These are phyloP conservation scores for Ophiosphaerella narmari DNA, from an alignment of 2,329 filamentous ascomycete genomes.

Conservation along the genomic window DNA sequence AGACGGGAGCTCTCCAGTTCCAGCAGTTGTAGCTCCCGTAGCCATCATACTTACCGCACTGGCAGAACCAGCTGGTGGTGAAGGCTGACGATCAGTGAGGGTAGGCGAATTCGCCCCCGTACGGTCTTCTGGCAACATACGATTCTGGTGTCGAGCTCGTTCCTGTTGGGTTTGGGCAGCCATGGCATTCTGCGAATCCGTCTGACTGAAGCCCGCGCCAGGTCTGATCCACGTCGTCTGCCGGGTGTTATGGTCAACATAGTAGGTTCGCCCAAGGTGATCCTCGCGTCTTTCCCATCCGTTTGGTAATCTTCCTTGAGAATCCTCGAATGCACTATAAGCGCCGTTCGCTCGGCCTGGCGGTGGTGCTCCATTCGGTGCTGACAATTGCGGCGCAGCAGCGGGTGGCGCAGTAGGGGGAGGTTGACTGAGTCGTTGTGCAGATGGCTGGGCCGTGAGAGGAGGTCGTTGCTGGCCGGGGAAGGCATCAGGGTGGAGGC, in stretches of 20 bases:
- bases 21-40: conserved; percentile 90
- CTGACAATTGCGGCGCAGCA: conserved; percentile 46
- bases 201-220: conserved; percentile 75
- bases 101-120: conserved; percentile 92
- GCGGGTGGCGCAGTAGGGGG: conserved; percentile 45
- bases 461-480: conserved; percentile 40
- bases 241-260: conserved; percentile 96
- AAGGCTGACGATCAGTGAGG: conserved; percentile 59
- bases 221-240: conserved; percentile 97
- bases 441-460: conserved; percentile 25
- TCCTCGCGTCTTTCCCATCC: conserved; percentile 98
- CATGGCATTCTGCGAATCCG: conserved; percentile 76
- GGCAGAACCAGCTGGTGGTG: conserved; percentile 45
- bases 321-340: conserved; percentile 93
- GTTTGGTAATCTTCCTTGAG: conserved; percentile 86
- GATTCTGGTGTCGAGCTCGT: conserved; percentile 89
- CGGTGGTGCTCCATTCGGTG: conserved; percentile 51
- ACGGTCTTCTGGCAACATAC: conserved; percentile 92
- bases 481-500: conserved; percentile 43
- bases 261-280: conserved; percentile 92
- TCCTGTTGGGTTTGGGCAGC: conserved; percentile 93
- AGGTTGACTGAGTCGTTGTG: conserved; percentile 37
- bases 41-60: conserved; percentile 85
- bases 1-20: conserved; percentile 90
- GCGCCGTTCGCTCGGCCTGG: conserved; percentile 31